Evolutionary conservation across 1,139 yeast genomes (phyloP).

Genomic region (Candida sojae): DNA sequence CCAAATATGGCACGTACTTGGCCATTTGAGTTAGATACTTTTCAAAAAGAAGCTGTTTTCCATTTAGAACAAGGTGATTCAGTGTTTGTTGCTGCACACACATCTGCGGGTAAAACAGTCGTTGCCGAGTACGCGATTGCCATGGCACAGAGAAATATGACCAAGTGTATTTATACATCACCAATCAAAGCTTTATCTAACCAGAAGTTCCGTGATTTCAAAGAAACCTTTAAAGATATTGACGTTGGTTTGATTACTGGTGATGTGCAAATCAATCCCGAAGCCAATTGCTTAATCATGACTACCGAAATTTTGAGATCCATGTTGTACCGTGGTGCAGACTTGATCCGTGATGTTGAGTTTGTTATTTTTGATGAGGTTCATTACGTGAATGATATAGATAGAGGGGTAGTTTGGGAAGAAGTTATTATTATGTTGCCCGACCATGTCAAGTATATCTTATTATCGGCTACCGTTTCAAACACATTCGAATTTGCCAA

Average conservation of each 20-base stretch:
- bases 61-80: constrained; percentile 97
- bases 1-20: constrained; percentile 92
- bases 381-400: constrained; percentile 94
- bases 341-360: constrained; percentile 92
- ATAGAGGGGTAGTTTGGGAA: constrained; percentile 99
- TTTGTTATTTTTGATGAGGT: constrained; percentile 98
- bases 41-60: constrained; percentile 95
- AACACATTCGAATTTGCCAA: constrained; percentile 97
- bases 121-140: constrained; percentile 96
- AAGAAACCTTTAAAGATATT: constrained; percentile 71
- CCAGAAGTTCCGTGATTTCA: constrained; percentile 92
- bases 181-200: constrained; percentile 92
- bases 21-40: constrained; percentile 93
- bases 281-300: constrained; percentile 95
- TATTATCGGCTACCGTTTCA: constrained; percentile 95
- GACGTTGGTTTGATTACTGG: constrained; percentile 97
- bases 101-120: constrained; percentile 92
- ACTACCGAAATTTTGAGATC: constrained; percentile 95
- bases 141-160: constrained; percentile 86
- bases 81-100: constrained; percentile 97
- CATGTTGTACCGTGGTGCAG: constrained; percentile 96
- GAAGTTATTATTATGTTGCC: constrained; percentile 97
- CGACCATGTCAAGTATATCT: constrained; percentile 86
- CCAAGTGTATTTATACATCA: constrained; percentile 88
- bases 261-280: constrained; percentile 96